These are phyloP conservation scores for Dactylonectria macrodidyma DNA, from an alignment of 2,329 filamentous ascomycete species.

Conservation along the genomic window DNA sequence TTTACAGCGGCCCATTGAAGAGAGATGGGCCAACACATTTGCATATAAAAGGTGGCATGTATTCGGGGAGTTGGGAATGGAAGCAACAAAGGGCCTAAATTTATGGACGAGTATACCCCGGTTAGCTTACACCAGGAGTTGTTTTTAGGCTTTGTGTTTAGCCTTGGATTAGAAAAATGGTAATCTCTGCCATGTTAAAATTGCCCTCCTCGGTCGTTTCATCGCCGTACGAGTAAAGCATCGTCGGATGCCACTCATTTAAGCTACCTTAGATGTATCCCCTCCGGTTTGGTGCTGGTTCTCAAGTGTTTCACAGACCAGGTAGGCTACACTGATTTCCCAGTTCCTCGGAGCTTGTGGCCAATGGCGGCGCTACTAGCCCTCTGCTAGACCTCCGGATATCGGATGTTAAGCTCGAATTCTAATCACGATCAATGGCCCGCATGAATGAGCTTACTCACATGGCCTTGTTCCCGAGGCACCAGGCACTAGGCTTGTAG, in stretches of 20 bases:
- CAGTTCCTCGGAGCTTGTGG: neutral
- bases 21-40: neutral
- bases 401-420: neutral
- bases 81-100: neutral
- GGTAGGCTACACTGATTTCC: no score
- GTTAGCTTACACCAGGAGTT: neutral
- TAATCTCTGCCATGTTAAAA: no score
- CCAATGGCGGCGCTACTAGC: neutral
- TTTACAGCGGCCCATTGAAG: neutral
- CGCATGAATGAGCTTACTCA: neutral
- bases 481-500: neutral
- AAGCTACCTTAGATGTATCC: neutral
- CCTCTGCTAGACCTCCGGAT: neutral
- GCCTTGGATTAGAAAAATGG: neutral
- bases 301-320: neutral
- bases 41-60: neutral
- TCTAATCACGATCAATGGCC: neutral
- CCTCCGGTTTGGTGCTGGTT: no score
- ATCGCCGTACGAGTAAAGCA: neutral
- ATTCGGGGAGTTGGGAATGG: neutral
- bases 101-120: neutral
- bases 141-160: neutral
- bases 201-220: neutral
- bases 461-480: neutral
- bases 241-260: neutral